Conservation (phyloP, 2,329 filamentous ascomycete genomes). For the Colletotrichum ledebouriae region DNA sequence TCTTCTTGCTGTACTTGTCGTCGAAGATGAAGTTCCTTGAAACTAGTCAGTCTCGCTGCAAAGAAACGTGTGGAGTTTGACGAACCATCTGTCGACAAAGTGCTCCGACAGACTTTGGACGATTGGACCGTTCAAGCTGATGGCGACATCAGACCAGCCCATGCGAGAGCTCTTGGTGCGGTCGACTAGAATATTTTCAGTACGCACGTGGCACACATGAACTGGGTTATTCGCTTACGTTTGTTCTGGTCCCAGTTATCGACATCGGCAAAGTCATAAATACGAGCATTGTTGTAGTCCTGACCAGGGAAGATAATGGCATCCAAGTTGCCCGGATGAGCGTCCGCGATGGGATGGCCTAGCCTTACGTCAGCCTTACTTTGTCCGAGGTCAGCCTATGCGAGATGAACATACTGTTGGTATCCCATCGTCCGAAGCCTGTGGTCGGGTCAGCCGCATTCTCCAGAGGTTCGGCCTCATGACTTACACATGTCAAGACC, state of each 20-base stretch:
- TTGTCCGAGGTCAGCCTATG: neutral
- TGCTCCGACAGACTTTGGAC: slow-evolving; percentile 81
- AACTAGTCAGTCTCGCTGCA: neutral
- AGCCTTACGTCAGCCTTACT: slow-evolving; percentile 40
- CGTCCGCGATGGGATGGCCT: slow-evolving; percentile 84
- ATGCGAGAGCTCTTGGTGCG: slow-evolving; percentile 84
- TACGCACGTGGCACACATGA: neutral
- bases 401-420: slow-evolving; percentile 67
- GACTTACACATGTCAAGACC: slow-evolving; percentile 82
- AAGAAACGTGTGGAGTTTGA: neutral
- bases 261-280: slow-evolving; percentile 86
- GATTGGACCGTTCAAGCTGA: slow-evolving; percentile 81
- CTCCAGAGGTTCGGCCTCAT: neutral
- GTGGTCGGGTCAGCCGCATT: slow-evolving; percentile 44
- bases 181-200: slow-evolving; percentile 66
- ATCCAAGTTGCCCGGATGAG: slow-evolving; percentile 82
- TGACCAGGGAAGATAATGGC: slow-evolving; percentile 88
- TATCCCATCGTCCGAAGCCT: slow-evolving; percentile 90
- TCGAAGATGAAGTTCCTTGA: slow-evolving; percentile 86
- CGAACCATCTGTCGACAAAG: slow-evolving; percentile 84
- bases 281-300: slow-evolving; percentile 90
- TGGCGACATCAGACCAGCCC: slow-evolving; percentile 91
- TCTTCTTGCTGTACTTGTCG: slow-evolving; percentile 77
- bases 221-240: slow-evolving; percentile 53
- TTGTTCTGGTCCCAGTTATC: slow-evolving; percentile 88